phyloP scores from a whole-genome alignment of 2,329 filamentous ascomycete genomes.

The Pseudogymnoascus sp. region DNA sequence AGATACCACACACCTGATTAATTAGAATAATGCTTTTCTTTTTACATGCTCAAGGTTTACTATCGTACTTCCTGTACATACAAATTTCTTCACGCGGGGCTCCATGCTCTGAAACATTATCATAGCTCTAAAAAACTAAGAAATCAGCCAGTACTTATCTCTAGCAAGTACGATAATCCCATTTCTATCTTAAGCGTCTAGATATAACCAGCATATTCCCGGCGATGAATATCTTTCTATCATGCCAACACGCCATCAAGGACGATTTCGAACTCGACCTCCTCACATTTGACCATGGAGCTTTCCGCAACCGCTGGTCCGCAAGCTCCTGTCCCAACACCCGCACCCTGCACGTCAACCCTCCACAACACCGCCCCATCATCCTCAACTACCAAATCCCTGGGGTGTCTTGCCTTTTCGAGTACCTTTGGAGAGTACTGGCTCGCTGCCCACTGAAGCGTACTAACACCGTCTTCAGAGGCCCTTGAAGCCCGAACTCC shows the following conservation, averaged over 20 bases:
- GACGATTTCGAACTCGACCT: slow-evolving; percentile 35
- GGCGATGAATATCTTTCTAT: background rate
- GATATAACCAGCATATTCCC: background rate
- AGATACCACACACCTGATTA: background rate
- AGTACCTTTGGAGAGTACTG: slow-evolving; percentile 46
- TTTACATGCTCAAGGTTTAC: background rate
- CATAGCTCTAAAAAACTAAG: too few species aligned
- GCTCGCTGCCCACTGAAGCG: slow-evolving; percentile 44
- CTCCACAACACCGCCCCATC: slow-evolving; percentile 36
- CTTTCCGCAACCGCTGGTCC: slow-evolving; percentile 41
- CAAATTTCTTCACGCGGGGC: too few species aligned
- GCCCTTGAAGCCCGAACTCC: slow-evolving; percentile 24
- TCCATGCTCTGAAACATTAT: too few species aligned
- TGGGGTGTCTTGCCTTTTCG: slow-evolving; percentile 53
- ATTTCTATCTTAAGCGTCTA: background rate
- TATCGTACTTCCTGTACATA: background rate
- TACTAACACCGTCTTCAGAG: slow-evolving; percentile 32
- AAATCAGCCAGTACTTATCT: background rate
- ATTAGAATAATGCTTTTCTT: background rate
- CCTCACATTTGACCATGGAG: slow-evolving; percentile 34
- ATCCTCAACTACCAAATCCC: slow-evolving; percentile 48
- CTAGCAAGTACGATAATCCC: background rate
- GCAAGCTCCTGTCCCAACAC: slow-evolving; percentile 42
- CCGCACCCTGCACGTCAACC: slow-evolving; percentile 37
- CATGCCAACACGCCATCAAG: slow-evolving; percentile 25